phyloP scores from a whole-genome alignment of 2,329 filamentous ascomycete species.

The Trichoderma atroviride region DNA sequence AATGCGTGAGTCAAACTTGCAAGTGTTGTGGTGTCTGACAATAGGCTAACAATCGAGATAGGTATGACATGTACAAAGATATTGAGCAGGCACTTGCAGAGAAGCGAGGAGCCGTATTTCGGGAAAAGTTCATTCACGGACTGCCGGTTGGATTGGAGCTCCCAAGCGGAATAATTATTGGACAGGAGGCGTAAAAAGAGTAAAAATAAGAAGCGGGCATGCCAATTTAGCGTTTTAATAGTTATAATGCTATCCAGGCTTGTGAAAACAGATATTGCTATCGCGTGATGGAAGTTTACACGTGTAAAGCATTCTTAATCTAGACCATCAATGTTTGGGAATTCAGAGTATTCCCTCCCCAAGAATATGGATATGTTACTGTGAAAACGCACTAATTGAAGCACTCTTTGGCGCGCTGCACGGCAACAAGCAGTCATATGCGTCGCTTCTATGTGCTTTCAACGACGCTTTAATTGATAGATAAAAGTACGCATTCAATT shows the following conservation, averaged over 20 bases:
- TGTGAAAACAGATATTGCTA: not conserved
- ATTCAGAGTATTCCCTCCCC: not conserved
- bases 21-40: fast-evolving
- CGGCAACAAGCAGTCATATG: not conserved
- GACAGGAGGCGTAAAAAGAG: constrained; percentile 26
- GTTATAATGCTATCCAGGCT: not conserved
- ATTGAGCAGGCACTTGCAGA: constrained; percentile 52
- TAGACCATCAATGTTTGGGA: not conserved
- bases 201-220: not conserved
- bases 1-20: constrained; percentile 53
- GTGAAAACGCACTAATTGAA: not conserved
- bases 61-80: constrained; percentile 62
- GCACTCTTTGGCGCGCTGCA: not conserved
- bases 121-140: constrained; percentile 45
- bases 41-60: constrained; percentile 29
- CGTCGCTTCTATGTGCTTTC: not conserved
- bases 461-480: no score
- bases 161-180: constrained; percentile 51
- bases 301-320: not conserved
- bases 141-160: constrained; percentile 52
- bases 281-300: not conserved
- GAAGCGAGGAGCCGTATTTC: constrained; percentile 39
- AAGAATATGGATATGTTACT: not conserved
- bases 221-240: not conserved
- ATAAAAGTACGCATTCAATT: not conserved